Conservation (phyloP, 2,329 filamentous ascomycete species). For the Ophiostoma triangulosporum region DNA sequence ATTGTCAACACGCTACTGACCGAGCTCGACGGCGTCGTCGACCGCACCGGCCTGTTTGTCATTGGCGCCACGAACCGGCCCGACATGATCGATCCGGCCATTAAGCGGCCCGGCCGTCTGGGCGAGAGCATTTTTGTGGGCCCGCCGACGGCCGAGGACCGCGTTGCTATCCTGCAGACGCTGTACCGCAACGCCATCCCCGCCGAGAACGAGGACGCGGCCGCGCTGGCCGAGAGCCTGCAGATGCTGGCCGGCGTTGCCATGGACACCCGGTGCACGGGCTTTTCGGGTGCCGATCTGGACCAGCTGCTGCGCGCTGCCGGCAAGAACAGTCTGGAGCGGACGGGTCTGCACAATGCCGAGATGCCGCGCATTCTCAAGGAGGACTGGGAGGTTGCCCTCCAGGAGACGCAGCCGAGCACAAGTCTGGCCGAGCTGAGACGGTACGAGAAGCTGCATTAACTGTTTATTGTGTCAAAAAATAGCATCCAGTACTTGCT, state of each 20-base stretch:
- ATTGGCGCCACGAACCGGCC: slow-evolving; percentile 91
- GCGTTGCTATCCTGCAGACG: slow-evolving; percentile 74
- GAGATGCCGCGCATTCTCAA: slow-evolving; percentile 22
- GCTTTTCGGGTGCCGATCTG: slow-evolving; percentile 62
- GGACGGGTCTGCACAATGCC: slow-evolving; percentile 16
- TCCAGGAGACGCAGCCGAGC: slow-evolving; percentile 35
- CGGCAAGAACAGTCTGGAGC: slow-evolving; percentile 25
- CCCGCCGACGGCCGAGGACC: slow-evolving; percentile 59
- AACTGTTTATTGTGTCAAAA: background rate
- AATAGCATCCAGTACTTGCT: too few relatives aligned
- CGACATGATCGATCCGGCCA: slow-evolving; percentile 91
- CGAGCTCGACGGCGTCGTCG: slow-evolving; percentile 76
- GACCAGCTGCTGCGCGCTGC: slow-evolving; percentile 34
- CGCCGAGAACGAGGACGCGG: background rate
- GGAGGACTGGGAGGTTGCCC: slow-evolving; percentile 40
- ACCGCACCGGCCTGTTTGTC: slow-evolving; percentile 76
- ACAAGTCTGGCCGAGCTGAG: slow-evolving; percentile 22
- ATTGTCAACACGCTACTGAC: slow-evolving; percentile 93
- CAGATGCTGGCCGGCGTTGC: slow-evolving; percentile 47
- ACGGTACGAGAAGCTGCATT: slow-evolving; percentile 12
- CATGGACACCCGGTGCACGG: slow-evolving; percentile 49
- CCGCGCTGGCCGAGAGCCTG: background rate
- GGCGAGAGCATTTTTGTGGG: slow-evolving; percentile 74
- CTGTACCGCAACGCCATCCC: slow-evolving; percentile 38
- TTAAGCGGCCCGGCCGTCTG: slow-evolving; percentile 80